These are phyloP conservation scores for Ceratocystiopsis brevicomis DNA, from an alignment of 2,329 filamentous ascomycete species.

Conservation along the genomic window DNA sequence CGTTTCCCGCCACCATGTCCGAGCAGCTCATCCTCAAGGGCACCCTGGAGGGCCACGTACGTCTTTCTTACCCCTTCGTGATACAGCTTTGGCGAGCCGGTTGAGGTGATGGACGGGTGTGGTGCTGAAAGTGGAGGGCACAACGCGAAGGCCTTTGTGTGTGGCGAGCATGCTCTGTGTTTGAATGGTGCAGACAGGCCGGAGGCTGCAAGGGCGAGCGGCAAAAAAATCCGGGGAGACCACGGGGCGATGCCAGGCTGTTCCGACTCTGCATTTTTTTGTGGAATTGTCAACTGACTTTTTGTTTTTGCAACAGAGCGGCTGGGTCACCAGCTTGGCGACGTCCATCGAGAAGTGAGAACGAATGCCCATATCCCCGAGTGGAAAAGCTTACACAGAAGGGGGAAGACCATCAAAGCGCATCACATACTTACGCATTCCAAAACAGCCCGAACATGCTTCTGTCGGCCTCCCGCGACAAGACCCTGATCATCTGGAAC, in stretches of 20 bases:
- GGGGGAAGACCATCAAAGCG: no score
- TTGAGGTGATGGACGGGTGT: no score
- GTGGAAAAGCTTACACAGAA: no score
- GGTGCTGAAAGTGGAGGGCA: no score
- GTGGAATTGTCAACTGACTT: no score
- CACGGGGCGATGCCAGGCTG: no score
- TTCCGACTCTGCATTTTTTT: no score
- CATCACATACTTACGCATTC: conserved; percentile 10
- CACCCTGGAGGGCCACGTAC: conserved; percentile 90
- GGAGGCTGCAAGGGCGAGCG: no score
- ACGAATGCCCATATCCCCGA: conserved; percentile 2
- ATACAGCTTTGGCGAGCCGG: neutral
- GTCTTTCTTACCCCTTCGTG: conserved; percentile 16
- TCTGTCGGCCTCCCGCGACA: conserved; percentile 91
- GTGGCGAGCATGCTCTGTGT: no score
- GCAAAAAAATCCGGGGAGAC: no score
- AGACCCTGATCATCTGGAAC: conserved; percentile 99
- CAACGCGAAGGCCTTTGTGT: no score
- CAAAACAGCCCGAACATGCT: conserved; percentile 85
- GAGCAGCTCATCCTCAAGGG: conserved; percentile 92
- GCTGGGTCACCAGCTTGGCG: conserved; percentile 97
- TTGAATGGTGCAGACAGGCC: no score
- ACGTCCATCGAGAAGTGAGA: conserved; percentile 97
- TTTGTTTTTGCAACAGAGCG: conserved; percentile 36
- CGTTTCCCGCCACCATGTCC: conserved; percentile 41